Evolutionary conservation across 2,329 filamentous ascomycete species (phyloP).

Genomic region (Alternaria solani): DNA sequence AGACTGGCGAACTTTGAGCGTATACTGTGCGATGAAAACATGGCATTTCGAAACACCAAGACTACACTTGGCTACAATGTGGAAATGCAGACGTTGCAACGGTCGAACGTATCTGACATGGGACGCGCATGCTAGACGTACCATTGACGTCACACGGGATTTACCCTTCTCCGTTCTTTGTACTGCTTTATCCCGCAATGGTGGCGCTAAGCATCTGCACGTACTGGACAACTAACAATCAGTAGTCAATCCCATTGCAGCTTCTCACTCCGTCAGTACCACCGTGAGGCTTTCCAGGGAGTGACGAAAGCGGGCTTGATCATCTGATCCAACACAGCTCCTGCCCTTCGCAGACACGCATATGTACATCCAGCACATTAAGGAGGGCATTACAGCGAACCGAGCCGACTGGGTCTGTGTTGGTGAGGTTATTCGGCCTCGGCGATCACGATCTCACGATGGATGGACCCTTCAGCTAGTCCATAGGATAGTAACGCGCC

Average conservation of each 20-base stretch:
- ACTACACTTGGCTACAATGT: constrained; percentile 7
- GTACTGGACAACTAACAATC: background rate
- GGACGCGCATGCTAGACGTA: constrained; percentile 7
- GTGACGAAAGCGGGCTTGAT: constrained; percentile 7
- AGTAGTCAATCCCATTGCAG: constrained; percentile 8
- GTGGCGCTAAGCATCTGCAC: constrained; percentile 1
- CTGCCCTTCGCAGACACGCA: constrained; percentile 3
- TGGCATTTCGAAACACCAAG: constrained; percentile 9
- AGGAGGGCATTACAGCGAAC: background rate
- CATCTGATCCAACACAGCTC: constrained; percentile 8
- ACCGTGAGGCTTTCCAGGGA: constrained; percentile 5
- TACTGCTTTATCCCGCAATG: constrained; percentile 4
- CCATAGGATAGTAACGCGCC: constrained; percentile 6
- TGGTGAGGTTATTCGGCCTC: constrained; percentile 7
- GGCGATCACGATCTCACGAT: constrained; percentile 11
- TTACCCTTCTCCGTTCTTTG: background rate
- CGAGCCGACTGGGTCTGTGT: background rate
- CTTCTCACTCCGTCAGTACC: background rate
- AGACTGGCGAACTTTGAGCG: constrained; percentile 3
- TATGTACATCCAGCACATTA: background rate
- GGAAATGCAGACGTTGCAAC: background rate
- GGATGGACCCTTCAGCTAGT: constrained; percentile 15
- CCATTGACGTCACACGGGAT: constrained; percentile 15
- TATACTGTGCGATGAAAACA: background rate
- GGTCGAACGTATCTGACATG: constrained; percentile 1